Evolutionary conservation across 306 rosid genomes (phyloP), one percentile per base, ranked within the genome.

Genomic region (Biancaea sappan): DNA sequence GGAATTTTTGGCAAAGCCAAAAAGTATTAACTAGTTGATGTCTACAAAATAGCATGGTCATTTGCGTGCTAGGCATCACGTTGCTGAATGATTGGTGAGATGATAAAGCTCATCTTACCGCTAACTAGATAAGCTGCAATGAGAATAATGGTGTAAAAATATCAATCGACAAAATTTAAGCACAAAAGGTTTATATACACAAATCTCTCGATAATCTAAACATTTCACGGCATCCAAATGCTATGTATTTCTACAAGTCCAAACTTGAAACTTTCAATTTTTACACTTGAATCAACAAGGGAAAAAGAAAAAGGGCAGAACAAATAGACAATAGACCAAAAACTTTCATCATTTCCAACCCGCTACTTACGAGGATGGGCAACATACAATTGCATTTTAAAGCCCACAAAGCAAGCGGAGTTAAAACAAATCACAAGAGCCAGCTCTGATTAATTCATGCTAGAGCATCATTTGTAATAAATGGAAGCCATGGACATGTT

Each of bases 241-340:
- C 74, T 51, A 81, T 82, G 72, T 32, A 76, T 73, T 86, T 80
- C 82, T 82, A 79, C 83, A 76, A 72, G 82, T 82, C 80, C 83
- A 76, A 72, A 84, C 82, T 78, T 1, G 29, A 84, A 52, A 77
- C 69, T 60, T 63, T 62, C 21, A 57, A 67, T 78, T 77, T 86
- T 86, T 91, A 89, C 97, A 86, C 71, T 92, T 86, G 64, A 73
- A 66, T 54, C 41, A 48, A 83, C 76, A 61, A 46, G 41, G 74
- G 73, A 74, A 84, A 56, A 48, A 13, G 80, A 80, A 84, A 56
- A 61, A 34, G 47, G 69, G 81, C 80, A 76, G 80, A 62, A 77
- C 54, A 81, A 73, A 81, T 60, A 77, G 54, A 35, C 59, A 75
- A 75, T 32, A 52, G 74, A 69, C 80, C 71, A 51, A 56, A 79